These are phyloP conservation scores for Argentina anserina DNA, from an alignment of 306 rosid species.

Conservation along the genomic window DNA sequence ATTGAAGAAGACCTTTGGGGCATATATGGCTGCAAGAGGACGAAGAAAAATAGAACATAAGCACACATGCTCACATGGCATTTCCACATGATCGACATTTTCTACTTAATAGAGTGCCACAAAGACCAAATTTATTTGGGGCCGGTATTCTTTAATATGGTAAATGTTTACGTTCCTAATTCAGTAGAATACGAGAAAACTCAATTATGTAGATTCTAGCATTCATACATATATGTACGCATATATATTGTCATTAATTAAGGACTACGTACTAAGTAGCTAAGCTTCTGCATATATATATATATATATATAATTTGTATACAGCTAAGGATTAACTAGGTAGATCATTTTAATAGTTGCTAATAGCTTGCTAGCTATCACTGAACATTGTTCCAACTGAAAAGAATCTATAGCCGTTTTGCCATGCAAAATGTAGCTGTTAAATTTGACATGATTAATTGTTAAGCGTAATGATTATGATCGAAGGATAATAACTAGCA, in stretches of 20 bases:
- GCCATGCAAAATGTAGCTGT: slow-evolving; percentile 17
- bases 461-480: not conserved
- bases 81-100: slow-evolving; percentile 53
- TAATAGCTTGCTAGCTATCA: not conserved
- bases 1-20: slow-evolving; percentile 29
- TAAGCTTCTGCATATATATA: not conserved
- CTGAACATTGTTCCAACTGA: slow-evolving; percentile 11
- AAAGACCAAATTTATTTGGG: slow-evolving; percentile 18
- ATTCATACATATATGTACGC: not conserved
- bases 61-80: slow-evolving; percentile 86
- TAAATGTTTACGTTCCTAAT: slow-evolving; percentile 6
- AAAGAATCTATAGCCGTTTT: not conserved
- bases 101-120: slow-evolving; percentile 31
- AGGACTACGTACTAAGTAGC: not conserved
- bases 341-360: not conserved
- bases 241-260: not conserved
- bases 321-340: not conserved
- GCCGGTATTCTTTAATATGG: not conserved
- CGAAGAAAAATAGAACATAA: slow-evolving; percentile 18
- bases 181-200: not conserved
- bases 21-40: slow-evolving; percentile 34
- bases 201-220: not conserved
- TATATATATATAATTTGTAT: not conserved
- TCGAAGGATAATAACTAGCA: not conserved
- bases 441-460: not conserved